Evolutionary conservation across 805 yeast species (phyloP), one percentile per base, ranked within the genome.

Genomic region (Danielia reshetovae): DNA sequence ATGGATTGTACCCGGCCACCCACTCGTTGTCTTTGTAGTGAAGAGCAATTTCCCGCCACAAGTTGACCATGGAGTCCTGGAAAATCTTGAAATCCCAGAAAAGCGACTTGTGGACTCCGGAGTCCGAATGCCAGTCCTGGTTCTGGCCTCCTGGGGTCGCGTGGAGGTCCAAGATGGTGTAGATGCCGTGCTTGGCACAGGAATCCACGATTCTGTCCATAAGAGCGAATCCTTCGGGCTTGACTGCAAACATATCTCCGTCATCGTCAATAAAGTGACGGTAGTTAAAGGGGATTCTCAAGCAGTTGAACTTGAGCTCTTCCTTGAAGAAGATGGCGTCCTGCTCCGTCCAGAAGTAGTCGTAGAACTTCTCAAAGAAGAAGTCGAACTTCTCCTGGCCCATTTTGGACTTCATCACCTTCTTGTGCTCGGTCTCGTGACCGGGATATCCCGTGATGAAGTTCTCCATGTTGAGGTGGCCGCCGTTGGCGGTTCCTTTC

Each of bases 381-480:
- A 46, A 72, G 31, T 70, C 62, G 44, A 59, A 67, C 46, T 72
- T 73, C 39, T 71, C 74, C 35, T 63, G 45, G 27, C 78, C 78
- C 41, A 73, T 61, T 28, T 51, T 63, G 29, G 48, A 37, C 40
- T 51, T 45, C 35, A 72, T 38, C 1, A 68, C 70, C 29, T 54
- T 42, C 47, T 71, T 71, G 45, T 70, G 75, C 45, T 72, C 76
- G 14, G 73, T 62, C 46, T 72, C 78, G 43, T 68, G 74, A 3
- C 77, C 77, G 8, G 77, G 75, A 41, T 65, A 73, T 4, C 77
- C 77, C 18, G 76, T 72, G 44, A 73, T 72, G 64, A 73, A 72
- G 52, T 73, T 73, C 51, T 72, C 77, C 77, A 72, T 72, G 51
- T 72, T 73, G 40, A 73, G 61, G 39, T 67, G 74, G 28, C 75